Base-by-base conservation (phyloP, 164 flowering plant species). In the Platanus orientalis region DNA sequence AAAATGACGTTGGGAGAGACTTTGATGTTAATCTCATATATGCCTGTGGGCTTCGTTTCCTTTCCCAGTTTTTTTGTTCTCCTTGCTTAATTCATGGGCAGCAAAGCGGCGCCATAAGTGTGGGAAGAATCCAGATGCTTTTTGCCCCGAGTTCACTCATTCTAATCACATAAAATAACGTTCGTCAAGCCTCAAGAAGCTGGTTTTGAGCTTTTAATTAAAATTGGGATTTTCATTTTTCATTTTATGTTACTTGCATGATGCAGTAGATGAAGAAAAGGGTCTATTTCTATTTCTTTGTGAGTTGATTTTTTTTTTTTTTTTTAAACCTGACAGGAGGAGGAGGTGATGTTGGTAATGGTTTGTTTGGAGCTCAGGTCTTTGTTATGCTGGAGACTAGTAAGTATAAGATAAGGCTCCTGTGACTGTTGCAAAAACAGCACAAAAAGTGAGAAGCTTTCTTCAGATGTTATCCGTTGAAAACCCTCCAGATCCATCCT, bases 391-490 rank as follows among this genome's bases (percentile, higher is more conserved):
- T 76, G 88, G 80, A 77, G 73, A 70, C 73, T 60, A 77, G 61
- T n/a, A n/a, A 63, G 79, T 53, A 54, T 52, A 73, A 69, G 77
- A 72, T 52, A 64, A 72, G 73, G 65, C 57, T 72, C 84, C 79
- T 81, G 88, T 83, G 84, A 71, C 82, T 83, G 86, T 76, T 81
- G 59, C 57, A 32, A 54, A 28, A 78, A 74, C 83, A 82, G 83
- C 77, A 78, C 78, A 78, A 81, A 78, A 72, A 73, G 76, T 65
- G 82, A 71, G 86, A 76, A 79, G 86, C 57, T 69, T 69, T 60
- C 82, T 68, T 79, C 97, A 86, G 97, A 90, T 91, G 95, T 86
- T 88, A 81, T 86, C 95, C 90, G 50, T 71, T 84, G 88, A 84
- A 76, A 83, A 73, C 68, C 83, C 84, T 76, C 76, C 85, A 83